These are phyloP conservation scores for Quercus berberidifolia DNA, from an alignment of 306 rosid genomes.

Conservation along the genomic window DNA sequence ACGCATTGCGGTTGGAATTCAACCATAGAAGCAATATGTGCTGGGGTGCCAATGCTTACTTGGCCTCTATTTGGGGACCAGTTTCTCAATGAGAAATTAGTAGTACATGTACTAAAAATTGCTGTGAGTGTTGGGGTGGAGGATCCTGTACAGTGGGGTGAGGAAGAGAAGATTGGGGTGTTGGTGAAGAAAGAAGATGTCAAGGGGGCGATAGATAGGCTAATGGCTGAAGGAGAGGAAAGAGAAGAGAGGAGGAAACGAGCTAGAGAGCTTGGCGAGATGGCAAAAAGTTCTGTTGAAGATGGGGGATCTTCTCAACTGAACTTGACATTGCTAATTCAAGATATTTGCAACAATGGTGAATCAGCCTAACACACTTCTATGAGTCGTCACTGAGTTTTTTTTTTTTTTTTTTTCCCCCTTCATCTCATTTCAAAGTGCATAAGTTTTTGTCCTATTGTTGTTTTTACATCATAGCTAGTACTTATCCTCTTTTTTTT, in stretches of 20 bases:
- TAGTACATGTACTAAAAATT: constrained; percentile 12
- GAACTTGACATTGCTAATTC: constrained; percentile 5
- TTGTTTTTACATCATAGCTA: too few species aligned
- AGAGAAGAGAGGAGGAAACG: constrained; percentile 11
- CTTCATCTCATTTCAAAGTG: too few species aligned
- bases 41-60: constrained; percentile 38
- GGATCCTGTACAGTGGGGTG: constrained; percentile 18
- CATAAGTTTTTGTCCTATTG: too few species aligned
- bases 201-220: constrained; percentile 14
- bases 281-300: constrained; percentile 24
- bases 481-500: too few species aligned
- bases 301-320: constrained; percentile 30
- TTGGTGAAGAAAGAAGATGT: constrained; percentile 21
- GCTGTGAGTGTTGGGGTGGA: constrained; percentile 34
- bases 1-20: constrained; percentile 75
- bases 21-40: constrained; percentile 42
- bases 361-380: too few species aligned
- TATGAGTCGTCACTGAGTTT: too few species aligned
- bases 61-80: constrained; percentile 41
- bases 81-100: constrained; percentile 35
- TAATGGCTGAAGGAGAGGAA: constrained; percentile 21
- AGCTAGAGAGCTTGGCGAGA: constrained; percentile 6
- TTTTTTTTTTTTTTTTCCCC: too few species aligned
- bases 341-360: background rate
- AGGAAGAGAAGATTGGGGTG: constrained; percentile 28